phyloP scores from a whole-genome alignment of 305 asterid genomes.

The Fraxinus floribunda region DNA sequence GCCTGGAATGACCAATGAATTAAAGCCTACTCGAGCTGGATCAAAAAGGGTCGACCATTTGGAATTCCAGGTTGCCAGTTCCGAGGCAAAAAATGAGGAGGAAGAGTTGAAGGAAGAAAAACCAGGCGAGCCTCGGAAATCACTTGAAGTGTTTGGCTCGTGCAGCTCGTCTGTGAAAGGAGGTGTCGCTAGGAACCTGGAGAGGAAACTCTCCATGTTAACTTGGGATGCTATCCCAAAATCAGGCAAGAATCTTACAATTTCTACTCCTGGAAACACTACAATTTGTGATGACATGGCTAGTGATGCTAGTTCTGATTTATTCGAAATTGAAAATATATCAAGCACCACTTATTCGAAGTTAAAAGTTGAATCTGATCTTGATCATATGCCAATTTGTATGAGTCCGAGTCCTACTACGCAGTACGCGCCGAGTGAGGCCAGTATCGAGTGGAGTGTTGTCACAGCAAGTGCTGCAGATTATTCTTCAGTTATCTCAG shows the following conservation, averaged over 20 bases:
- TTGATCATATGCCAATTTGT: constrained; percentile 39
- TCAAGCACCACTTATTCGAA: constrained; percentile 40
- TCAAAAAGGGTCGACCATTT: constrained; percentile 13
- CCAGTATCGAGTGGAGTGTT: constrained; percentile 88
- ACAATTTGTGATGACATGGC: constrained; percentile 63
- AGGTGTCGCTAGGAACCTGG: constrained; percentile 54
- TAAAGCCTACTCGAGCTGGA: constrained; percentile 27
- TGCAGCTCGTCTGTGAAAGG: constrained; percentile 33
- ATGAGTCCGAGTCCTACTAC: constrained; percentile 71
- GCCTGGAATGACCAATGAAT: neutral
- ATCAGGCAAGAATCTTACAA: constrained; percentile 25
- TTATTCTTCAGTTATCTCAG: constrained; percentile 47
- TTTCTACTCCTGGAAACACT: constrained; percentile 35
- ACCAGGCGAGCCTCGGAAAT: constrained; percentile 44
- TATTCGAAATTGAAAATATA: constrained; percentile 76
- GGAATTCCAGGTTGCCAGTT: neutral
- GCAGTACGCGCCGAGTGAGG: constrained; percentile 78
- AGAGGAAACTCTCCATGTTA: constrained; percentile 78
- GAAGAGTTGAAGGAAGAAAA: constrained; percentile 14
- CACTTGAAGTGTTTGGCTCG: constrained; percentile 79
- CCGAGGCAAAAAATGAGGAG: constrained; percentile 13
- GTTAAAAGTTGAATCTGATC: constrained; percentile 2
- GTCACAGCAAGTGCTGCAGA: constrained; percentile 82
- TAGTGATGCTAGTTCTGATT: constrained; percentile 84
- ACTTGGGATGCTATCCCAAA: constrained; percentile 93